phyloP scores from a whole-genome alignment of 169 alveolate species.

The Eimeria brunetti region DNA sequence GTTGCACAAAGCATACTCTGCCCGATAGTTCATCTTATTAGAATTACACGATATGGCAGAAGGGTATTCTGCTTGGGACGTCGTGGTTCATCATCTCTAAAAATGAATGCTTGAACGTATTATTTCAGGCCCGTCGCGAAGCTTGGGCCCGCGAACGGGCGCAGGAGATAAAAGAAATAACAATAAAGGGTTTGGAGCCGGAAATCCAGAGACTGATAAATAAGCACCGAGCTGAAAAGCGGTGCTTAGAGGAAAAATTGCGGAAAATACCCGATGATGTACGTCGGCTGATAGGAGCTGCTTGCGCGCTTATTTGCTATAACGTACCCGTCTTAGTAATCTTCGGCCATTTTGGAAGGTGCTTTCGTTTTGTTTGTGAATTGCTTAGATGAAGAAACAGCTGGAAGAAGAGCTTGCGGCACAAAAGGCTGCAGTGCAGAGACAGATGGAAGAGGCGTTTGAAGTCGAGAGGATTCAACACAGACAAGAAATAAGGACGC shows the following conservation, averaged over 20 bases:
- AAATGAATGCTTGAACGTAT: not conserved
- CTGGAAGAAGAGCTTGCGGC: constrained; percentile 23
- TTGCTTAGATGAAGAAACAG: constrained; percentile 17
- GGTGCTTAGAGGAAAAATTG: constrained; percentile 50
- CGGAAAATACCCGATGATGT: not conserved
- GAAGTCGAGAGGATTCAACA: constrained; percentile 40
- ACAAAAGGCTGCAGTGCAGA: constrained; percentile 2
- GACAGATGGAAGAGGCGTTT: constrained; percentile 47
- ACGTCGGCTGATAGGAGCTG: not conserved
- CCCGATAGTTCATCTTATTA: no score
- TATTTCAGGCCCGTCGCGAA: constrained; percentile 70
- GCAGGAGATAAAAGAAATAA: constrained; percentile 74
- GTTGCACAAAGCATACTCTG: not conserved
- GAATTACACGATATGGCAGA: not conserved
- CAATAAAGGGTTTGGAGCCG: constrained; percentile 76
- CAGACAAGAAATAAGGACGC: constrained; percentile 6
- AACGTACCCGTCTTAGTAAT: not conserved
- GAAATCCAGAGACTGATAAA: constrained; percentile 75
- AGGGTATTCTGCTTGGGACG: not conserved
- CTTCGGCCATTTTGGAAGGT: not conserved
- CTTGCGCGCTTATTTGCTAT: not conserved
- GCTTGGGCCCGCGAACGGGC: constrained; percentile 76
- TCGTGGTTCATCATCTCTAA: not conserved
- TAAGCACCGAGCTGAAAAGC: constrained; percentile 57
- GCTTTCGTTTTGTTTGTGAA: not conserved